Evolutionary conservation across 1,139 yeast genomes (phyloP).

Genomic region (Lodderomyces metapsilosis): DNA sequence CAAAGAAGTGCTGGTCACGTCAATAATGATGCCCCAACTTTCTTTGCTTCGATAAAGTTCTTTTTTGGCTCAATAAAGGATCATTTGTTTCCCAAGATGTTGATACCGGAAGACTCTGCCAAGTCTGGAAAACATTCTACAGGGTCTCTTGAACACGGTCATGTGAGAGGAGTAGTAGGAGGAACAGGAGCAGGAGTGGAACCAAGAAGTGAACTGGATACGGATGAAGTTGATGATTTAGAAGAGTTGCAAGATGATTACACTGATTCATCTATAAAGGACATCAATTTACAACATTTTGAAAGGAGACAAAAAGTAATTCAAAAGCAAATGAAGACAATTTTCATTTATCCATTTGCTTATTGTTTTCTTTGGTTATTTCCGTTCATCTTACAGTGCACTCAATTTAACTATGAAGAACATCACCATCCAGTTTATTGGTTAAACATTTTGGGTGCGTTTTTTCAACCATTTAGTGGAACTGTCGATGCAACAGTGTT

Average conservation of each 20-base stretch:
- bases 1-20: slow-evolving; percentile 9
- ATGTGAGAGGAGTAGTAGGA: not conserved
- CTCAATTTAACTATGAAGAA: slow-evolving; percentile 54
- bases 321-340: slow-evolving; percentile 73
- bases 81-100: slow-evolving; percentile 28
- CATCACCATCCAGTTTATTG: slow-evolving; percentile 56
- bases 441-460: slow-evolving; percentile 66
- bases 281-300: slow-evolving; percentile 46
- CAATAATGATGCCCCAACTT: slow-evolving; percentile 27
- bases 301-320: slow-evolving; percentile 62
- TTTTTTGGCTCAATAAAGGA: slow-evolving; percentile 25
- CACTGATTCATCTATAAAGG: slow-evolving; percentile 8
- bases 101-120: slow-evolving; percentile 24
- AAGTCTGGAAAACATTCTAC: not conserved
- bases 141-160: not conserved
- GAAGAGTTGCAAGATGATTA: slow-evolving; percentile 13
- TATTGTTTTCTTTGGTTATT: slow-evolving; percentile 78
- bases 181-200: not conserved
- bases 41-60: slow-evolving; percentile 35
- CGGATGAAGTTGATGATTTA: slow-evolving; percentile 11
- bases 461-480: slow-evolving; percentile 80
- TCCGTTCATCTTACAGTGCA: slow-evolving; percentile 70
- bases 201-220: slow-evolving; percentile 8
- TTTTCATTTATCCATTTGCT: slow-evolving; percentile 82
- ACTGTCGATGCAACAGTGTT: slow-evolving; percentile 76